Evolutionary conservation across 768 basidiomycete species (phyloP).

Genomic region (Austroboletus eburneus): DNA sequence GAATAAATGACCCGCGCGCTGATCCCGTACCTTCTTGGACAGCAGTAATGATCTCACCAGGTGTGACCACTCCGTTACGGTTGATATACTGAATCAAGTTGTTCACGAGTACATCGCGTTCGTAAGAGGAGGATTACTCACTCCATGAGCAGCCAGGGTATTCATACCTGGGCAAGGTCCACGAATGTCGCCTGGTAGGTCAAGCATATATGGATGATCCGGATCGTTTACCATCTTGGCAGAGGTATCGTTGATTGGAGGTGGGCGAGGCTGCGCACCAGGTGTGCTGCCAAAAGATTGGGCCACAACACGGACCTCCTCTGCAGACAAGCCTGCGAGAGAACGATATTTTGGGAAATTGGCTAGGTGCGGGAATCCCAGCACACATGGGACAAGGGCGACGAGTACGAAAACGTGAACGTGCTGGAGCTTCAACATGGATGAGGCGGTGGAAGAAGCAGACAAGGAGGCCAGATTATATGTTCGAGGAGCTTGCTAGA

Average conservation of each 20-base stretch:
- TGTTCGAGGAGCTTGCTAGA: too few relatives aligned
- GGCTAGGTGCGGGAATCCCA: conserved; percentile 13
- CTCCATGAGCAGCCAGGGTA: conserved; percentile 26
- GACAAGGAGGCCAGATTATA: too few relatives aligned
- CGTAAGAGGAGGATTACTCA: conserved; percentile 6
- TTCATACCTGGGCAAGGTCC: conserved; percentile 26
- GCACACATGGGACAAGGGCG: conserved; percentile 4
- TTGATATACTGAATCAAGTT: conserved; percentile 15
- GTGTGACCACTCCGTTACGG: conserved; percentile 18
- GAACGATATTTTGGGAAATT: conserved; percentile 21
- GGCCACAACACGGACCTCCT: conserved; percentile 12
- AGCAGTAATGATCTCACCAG: conserved; percentile 22
- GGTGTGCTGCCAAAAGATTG: conserved; percentile 16
- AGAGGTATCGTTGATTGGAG: conserved; percentile 21
- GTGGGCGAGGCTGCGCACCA: conserved; percentile 21
- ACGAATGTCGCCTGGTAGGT: conserved; percentile 20
- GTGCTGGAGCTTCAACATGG: too few relatives aligned
- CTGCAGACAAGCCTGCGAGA: conserved; percentile 15
- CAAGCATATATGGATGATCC: conserved; percentile 13
- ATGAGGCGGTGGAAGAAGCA: too few relatives aligned
- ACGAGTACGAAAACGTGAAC: too few relatives aligned
- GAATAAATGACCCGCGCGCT: background rate
- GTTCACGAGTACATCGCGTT: background rate
- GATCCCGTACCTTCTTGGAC: conserved; percentile 15
- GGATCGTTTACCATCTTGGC: conserved; percentile 20